Evolutionary conservation across 208 protist species (phyloP), one percentile per base, ranked within the genome.

Genomic region (Crithidia sp.): DNA sequence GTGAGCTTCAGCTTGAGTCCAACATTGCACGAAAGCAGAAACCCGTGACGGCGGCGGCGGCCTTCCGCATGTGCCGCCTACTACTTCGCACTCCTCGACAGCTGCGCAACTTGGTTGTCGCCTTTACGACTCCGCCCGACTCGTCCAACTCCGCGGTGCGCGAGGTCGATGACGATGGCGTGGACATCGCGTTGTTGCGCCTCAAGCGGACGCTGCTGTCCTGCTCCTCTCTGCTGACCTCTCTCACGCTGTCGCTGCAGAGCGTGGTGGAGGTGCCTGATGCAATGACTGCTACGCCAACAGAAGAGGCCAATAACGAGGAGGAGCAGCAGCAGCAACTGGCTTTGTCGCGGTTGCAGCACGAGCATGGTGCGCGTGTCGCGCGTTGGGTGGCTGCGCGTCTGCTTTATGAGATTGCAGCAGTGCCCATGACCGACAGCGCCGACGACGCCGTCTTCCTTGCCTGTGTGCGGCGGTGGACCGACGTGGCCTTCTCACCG

Each of bases 401-500:
- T 4, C 77, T 92, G 7, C 58, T 92, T 54, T 67, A 81, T 13
- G 74, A 78, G 19, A 65, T 70, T 7, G 79, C 84, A 2, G 76
- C 71, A 67, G 54, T 88, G 6, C 77, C 73, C 4, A 62, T 86
- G 66, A 69, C 67, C 16, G 73, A 77, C 37, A 52, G 54, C 67
- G 14, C 63, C 0, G 55, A 76, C 9, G 86, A 90, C 44, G 67
- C 79, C 43, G 73, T 84, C 41, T 76, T 89, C 63, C 45, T 89
- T 44, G 83, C 81, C 13, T 91, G 81, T 45, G 56, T 93, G 44
- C 88, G 86, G 6, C 84, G 88, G 8, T 89, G 87, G 76, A 84
- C 88, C 5, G 81, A 89, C 17, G 60, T 93, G 5, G 66, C 61
- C 45, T 79, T 73, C 53, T 67, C 67, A 5, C 8, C 50, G 39